Conservation (phyloP, 2,329 filamentous ascomycete genomes). For the Rutstroemia sp. region DNA sequence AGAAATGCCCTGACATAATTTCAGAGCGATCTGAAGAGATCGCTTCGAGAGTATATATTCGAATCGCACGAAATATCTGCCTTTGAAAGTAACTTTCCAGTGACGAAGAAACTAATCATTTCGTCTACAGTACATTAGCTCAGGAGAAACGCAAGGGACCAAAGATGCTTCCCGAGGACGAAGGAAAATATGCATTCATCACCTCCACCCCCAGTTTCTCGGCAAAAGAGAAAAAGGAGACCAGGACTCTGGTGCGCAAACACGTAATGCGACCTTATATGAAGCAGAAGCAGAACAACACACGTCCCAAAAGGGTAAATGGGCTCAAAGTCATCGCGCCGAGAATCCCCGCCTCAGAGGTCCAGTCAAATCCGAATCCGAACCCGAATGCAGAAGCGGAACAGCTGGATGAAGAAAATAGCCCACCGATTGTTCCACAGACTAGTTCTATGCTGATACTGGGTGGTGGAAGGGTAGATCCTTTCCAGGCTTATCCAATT, state of each 20-base stretch:
- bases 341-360: not conserved
- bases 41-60: not conserved
- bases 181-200: constrained; percentile 1
- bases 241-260: not conserved
- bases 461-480: not conserved
- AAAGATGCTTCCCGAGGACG: not conserved
- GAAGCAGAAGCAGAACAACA: not conserved
- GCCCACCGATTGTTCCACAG: not conserved
- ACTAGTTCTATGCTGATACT: not conserved
- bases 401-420: not conserved
- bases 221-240: not conserved
- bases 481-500: not conserved
- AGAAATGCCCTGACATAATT: not conserved
- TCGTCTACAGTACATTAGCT: not conserved
- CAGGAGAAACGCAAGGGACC: not conserved
- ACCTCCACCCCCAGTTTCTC: not conserved
- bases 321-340: not conserved
- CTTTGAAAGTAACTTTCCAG: not conserved
- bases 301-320: not conserved
- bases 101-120: not conserved
- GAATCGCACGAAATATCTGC: not conserved
- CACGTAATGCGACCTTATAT: constrained; percentile 5
- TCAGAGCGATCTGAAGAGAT: not conserved
- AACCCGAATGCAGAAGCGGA: not conserved
- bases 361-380: not conserved